These are phyloP conservation scores for Rhodotorula sp. DNA, from an alignment of 1,284 basidiomycete genomes.

Conservation along the genomic window DNA sequence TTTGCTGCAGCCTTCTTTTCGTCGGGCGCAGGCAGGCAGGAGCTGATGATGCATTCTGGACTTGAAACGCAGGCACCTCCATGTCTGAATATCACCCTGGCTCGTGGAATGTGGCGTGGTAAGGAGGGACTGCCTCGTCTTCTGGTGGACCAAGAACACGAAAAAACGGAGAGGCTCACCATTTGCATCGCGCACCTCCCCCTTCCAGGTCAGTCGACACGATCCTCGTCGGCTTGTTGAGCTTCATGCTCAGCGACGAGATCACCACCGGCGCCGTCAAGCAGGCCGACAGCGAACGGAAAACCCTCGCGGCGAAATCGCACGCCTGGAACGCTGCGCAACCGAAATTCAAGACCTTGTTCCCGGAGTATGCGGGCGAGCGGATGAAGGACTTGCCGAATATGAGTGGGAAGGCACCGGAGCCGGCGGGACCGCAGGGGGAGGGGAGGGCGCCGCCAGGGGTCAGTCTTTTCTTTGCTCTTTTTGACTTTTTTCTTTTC, in stretches of 20 bases:
- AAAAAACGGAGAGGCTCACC: background rate
- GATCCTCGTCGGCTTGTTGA: conserved; percentile 44
- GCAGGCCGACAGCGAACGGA: conserved; percentile 24
- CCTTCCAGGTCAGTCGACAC: conserved; percentile 40
- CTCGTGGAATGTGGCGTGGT: conserved; percentile 43
- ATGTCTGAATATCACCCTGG: conserved; percentile 38
- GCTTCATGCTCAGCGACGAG: conserved; percentile 45
- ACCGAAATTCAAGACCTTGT: conserved; percentile 42
- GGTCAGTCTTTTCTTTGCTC: background rate
- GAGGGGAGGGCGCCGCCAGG: conserved; percentile 5
- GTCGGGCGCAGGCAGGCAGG: too few relatives aligned
- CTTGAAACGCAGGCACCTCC: background rate
- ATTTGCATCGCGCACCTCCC: too few relatives aligned
- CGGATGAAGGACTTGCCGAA: conserved; percentile 38
- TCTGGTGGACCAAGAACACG: too few relatives aligned
- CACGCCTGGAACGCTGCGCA: conserved; percentile 36
- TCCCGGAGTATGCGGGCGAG: conserved; percentile 40
- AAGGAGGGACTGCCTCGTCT: background rate
- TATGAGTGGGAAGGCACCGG: conserved; percentile 26
- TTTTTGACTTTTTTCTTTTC: too few relatives aligned
- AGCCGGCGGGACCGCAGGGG: conserved; percentile 7
- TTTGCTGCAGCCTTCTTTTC: background rate
- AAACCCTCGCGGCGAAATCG: conserved; percentile 6
- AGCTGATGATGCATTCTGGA: too few relatives aligned
- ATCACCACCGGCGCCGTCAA: conserved; percentile 42